A percentile compares a stretch with the other conserved stretches of the same genome.
These are phyloP conservation scores for Ceratocystis albifundus DNA, from an alignment of 2,329 filamentous ascomycete genomes.

Conservation along the genomic window DNA sequence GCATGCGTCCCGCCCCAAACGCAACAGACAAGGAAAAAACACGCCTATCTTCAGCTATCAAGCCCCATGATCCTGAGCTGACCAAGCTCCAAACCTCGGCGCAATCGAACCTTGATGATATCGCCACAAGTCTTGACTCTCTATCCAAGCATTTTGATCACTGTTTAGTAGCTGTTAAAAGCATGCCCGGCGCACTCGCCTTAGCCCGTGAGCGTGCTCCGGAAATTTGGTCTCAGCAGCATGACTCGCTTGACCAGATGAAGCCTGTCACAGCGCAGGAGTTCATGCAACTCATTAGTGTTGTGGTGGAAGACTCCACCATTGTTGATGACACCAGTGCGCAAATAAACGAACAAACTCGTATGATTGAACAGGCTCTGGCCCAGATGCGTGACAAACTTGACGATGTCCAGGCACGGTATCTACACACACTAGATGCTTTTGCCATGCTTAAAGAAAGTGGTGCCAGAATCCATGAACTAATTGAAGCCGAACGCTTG, in stretches of 20 bases:
- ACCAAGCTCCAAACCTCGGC: slow-evolving; percentile 49
- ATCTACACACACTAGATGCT: slow-evolving; percentile 48
- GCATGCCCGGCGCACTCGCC: slow-evolving; percentile 70
- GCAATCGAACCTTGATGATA: slow-evolving; percentile 64
- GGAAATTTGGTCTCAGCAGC: slow-evolving; percentile 40
- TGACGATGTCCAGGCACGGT: slow-evolving; percentile 47
- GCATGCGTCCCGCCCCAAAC: slow-evolving; percentile 28
- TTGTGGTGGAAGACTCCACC: slow-evolving; percentile 60
- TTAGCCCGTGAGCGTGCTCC: slow-evolving; percentile 57
- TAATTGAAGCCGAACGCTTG: slow-evolving; percentile 52
- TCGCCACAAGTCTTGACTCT: slow-evolving; percentile 69
- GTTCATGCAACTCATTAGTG: slow-evolving; percentile 67
- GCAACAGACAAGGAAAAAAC: slow-evolving; percentile 27
- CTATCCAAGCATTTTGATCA: slow-evolving; percentile 84
- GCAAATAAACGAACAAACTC: slow-evolving; percentile 52
- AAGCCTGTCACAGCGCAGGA: slow-evolving; percentile 66
- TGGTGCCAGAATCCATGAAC: slow-evolving; percentile 51
- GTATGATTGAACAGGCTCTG: slow-evolving; percentile 37
- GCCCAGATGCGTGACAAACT: slow-evolving; percentile 65
- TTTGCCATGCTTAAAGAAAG: slow-evolving; percentile 58
- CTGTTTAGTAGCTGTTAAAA: slow-evolving; percentile 80
- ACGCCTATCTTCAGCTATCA: slow-evolving; percentile 14
- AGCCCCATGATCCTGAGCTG: slow-evolving; percentile 31
- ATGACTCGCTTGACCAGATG: slow-evolving; percentile 37
- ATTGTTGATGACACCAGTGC: slow-evolving; percentile 55